phyloP scores from a whole-genome alignment of 306 rosid species.

The Cicer judaicum region DNA sequence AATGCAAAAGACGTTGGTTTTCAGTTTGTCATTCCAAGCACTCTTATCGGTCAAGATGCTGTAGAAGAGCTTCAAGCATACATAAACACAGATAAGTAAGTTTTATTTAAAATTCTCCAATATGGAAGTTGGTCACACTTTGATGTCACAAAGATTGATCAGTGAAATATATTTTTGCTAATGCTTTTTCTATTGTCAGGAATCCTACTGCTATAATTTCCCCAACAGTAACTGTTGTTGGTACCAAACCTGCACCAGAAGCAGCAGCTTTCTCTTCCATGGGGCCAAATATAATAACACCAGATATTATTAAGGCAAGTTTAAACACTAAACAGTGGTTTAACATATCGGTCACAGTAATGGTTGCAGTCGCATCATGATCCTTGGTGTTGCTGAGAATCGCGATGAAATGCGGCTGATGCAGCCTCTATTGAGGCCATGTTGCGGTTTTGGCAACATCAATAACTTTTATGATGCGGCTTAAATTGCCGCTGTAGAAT shows the following conservation, averaged over 20 bases:
- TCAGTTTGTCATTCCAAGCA: conserved; percentile 66
- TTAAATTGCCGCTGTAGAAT: too few species aligned
- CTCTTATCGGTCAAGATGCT: conserved; percentile 65
- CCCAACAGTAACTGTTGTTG: conserved; percentile 52
- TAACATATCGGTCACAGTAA: too few species aligned
- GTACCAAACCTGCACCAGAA: conserved; percentile 68
- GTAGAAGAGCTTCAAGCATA: conserved; percentile 68
- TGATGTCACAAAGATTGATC: background rate
- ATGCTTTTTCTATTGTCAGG: conserved; percentile 48
- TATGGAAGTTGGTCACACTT: background rate
- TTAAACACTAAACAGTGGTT: background rate
- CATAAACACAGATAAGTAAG: conserved; percentile 62
- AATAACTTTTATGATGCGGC: too few species aligned
- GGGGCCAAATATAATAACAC: conserved; percentile 70
- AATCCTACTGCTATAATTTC: conserved; percentile 63
- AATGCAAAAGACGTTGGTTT: conserved; percentile 60
- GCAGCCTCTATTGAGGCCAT: too few species aligned
- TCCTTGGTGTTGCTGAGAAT: too few species aligned
- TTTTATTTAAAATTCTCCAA: conserved; percentile 25
- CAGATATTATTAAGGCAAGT: conserved; percentile 70
- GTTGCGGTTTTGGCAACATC: too few species aligned
- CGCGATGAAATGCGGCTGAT: too few species aligned
- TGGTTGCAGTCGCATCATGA: too few species aligned
- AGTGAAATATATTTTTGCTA: conserved; percentile 1
- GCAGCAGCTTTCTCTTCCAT: conserved; percentile 68